Evolutionary conservation across 139 green algal genomes (phyloP), one percentile per base, ranked within the genome.

Genomic region (Microglena sp.): DNA sequence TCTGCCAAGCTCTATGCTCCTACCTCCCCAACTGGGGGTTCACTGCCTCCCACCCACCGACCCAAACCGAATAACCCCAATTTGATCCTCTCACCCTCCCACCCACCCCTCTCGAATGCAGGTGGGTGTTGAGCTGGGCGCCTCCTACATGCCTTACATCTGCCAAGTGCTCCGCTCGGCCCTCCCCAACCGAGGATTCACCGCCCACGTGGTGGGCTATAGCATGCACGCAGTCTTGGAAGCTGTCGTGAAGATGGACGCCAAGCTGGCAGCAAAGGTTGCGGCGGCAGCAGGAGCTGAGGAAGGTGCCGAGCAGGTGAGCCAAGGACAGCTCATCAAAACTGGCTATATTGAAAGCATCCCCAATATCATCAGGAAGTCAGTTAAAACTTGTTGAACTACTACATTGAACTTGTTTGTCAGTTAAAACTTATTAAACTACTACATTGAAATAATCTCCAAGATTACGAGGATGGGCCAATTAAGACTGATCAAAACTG

Each of bases 201-300:
- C 84, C 2, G 81, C 86, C 2, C 90, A 97, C 54, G 84, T 97
- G 21, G 77, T 92, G 21, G 90, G 88, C 27, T 96, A 89, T 84
- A 95, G 28, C 15, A 11, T 50, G 40, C 40, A 50, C 40, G 40
- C 40, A 11, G 40, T 50, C 15, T 18, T 18, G 29, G 15, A 40
- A 5, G 56, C 6, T 54, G 59, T 7, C 6, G 59, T 46, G 5
- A 26, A 26, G 6, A 54, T 29, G 18, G 34, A 5, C 5, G 56
- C 56, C 33, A 40, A 35, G 35, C 6, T 11, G 35, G 35, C 35
- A 6, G 33, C 59, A 15, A 8, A 35, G 18, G 62, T 64, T 5
- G 50, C 57, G 1, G 73, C 63, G 4, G 61, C 72, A 0, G 66
- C 72, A 3, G 59, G 40, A 18, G 69, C 62, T 54, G 71, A 45